Base-by-base conservation (phyloP, 371 early-diverging fungal species). In the Nematocida minor region DNA sequence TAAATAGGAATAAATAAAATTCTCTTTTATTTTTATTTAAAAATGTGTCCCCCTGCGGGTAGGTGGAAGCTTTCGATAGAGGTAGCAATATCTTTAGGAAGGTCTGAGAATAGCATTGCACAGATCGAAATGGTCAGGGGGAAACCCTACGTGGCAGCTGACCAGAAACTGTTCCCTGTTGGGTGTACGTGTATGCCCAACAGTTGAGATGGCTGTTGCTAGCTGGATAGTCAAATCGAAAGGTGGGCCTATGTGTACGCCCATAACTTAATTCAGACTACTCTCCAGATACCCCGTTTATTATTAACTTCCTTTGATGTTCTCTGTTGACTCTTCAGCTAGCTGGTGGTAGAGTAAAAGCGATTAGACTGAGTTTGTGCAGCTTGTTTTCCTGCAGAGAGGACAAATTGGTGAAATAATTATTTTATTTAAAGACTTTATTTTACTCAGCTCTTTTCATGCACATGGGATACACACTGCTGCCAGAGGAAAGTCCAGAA, bases 181-280 rank as follows among this genome's bases (percentile, higher is more conserved):
- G n/a, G n/a, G n/a, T n/a, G n/a, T n/a, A n/a, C n/a, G n/a, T 62
- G 32, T 42, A 7, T 20, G n/a, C 20, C 2, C 53, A 29, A 46
- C 77, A 60, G 77, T 74, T 74, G 77, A 74, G 77, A 74, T 41
- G 77, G 77, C 63, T 74, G 77, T n/a, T 62, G 69, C 63, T 74
- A 74, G 77, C 77, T 44, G 77, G 49, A 74, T 74, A 74, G 77
- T 74, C 57, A 74, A 74, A 74, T 74, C 77, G 77, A 74, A 74
- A 74, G 77, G 77, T 74, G 66, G 55, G 46, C 31, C 54, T 18
- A 60, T 16, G 71, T 38, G 60, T 48, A 55, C 55, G 46, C 42
- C 64, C 71, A 74, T 74, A 74, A 74, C 77, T n/a, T 36, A 74
- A 74, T 74, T 74, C 77, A 74, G 77, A 74, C 77, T 74, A 74